Base-by-base conservation (phyloP, 139 green algal genomes). In the Tetradesmus lagerheimii region DNA sequence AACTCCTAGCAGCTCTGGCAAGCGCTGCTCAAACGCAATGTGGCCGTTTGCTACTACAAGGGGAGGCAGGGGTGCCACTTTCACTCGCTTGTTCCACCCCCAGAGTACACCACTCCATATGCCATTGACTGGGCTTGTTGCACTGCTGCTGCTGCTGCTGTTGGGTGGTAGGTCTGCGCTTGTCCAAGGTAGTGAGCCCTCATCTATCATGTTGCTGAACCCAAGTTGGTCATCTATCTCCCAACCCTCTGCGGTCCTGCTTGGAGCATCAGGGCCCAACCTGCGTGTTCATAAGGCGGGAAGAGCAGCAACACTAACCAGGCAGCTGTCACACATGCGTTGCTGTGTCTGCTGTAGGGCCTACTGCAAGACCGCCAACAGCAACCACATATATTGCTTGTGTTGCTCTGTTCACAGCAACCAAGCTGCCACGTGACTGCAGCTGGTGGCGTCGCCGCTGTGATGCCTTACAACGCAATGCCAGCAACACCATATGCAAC, bases 161-260 rank as follows among this genome's bases (percentile, higher is more conserved):
- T n/a, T n/a, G 20, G 35, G 38, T 57, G 77, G 35, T 34, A 67
- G 23, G 43, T 71, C 57, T 31, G 57, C 57, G 31, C 57, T 71
- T 31, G 20, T 71, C 57, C 57, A 71, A 9, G 57, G 79, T 37
- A 84, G 23, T 37, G 38, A 66, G 3, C 39, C 79, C 41, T 66
- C 39, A 11, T 84, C 79, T 27, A 84, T 64, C 14, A 35, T 50
- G 43, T 66, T 29, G 25, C 38, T 62, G 25, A 84, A 66, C 27
- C 38, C 79, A 41, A 84, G 15, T 25, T 84, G 79, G 39, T 84
- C 79, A 27, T 84, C 79, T 15, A 84, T 84, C 79, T 45, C 34
- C 79, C 79, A 84, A 27, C 79, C 79, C 0, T 84, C 43, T 29
- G 34, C 4, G 8, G 34, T 64, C n/a, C 57, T 34, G n/a, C 38